Percentiles rank a stretch among this genome's conserved stretches.
Evolutionary conservation across 768 basidiomycete genomes (phyloP).

Genomic region (Lactifluus rugatus): DNA sequence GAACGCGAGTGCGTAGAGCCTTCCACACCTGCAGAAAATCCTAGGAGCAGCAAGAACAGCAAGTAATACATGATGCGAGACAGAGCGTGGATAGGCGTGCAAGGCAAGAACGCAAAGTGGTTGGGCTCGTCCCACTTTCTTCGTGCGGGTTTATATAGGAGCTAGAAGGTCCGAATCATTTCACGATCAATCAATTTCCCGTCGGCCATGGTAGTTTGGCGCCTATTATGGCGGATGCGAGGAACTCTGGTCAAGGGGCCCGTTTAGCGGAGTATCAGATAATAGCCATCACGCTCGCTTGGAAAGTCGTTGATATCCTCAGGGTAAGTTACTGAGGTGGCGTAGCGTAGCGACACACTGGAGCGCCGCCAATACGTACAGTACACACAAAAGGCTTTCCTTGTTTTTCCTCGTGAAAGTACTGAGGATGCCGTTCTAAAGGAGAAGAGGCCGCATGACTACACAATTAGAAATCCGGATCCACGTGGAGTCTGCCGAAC

Average conservation of each 20-base stretch:
- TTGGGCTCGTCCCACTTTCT: too few species aligned
- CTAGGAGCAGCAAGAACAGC: not conserved
- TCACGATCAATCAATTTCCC: not conserved
- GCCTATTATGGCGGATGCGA: not conserved
- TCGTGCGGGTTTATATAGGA: slow-evolving; percentile 8
- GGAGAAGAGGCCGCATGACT: too few species aligned
- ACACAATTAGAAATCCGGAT: too few species aligned
- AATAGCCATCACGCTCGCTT: not conserved
- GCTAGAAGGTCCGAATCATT: not conserved
- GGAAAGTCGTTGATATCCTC: too few species aligned
- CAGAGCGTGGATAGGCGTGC: not conserved
- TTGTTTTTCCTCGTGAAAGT: too few species aligned
- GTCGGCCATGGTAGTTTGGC: not conserved
- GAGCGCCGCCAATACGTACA: too few species aligned
- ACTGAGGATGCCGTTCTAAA: too few species aligned
- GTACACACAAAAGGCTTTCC: too few species aligned
- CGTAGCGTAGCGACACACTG: too few species aligned
- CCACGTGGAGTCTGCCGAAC: too few species aligned
- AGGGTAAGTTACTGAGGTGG: too few species aligned
- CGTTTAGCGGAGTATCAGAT: not conserved
- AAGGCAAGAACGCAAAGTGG: not conserved
- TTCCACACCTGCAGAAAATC: not conserved
- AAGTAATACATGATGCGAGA: not conserved
- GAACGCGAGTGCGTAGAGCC: not conserved
- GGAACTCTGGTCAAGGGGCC: not conserved